Evolutionary conservation across 768 basidiomycete genomes (phyloP), one percentile per base, ranked within the genome.

Genomic region (Melanogaster broomeanus): DNA sequence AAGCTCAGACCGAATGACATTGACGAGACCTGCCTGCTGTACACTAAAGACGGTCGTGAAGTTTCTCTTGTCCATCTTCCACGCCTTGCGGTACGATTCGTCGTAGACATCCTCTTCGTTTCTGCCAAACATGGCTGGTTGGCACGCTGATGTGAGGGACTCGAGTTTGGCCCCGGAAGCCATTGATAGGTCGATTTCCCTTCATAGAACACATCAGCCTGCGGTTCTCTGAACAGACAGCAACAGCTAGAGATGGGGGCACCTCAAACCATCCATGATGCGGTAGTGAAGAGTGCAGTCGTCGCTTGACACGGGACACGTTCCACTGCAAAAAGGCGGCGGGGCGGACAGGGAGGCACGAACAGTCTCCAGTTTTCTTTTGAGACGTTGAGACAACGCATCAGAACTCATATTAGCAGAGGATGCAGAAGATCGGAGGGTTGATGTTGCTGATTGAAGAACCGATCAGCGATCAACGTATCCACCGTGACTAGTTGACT

Each of bases 1-100:
- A 4, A 68, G 56, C 18, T 55, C 44, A 2, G 46, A 42, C 10
- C 53, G 52, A 40, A 71, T 54, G 4, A 46, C 42, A n/a, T 68
- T 61, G 21, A 73, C 9, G 5, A 76, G 43, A 7, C 66, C 70
- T 2, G 59, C 49, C 6, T 51, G 39, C 12, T 49, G 58, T 16
- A 64, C 46, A 42, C 67, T 63, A 45, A 78, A 63, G 4, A 61
- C 64, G 4, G 62, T 58, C 0, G 69, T 43, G 54, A 79, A 80
- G 10, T 63, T 40, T 2, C 51, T 39, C 0, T 25, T 15, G 30
- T 77, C 75, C 54, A 80, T 55, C 61, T 79, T 79, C 1, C 76
- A 69, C 0, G 77, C 77, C 52, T 74, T 75, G 28, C 30, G 28
- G 18, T 45, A 45, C 6, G 43, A 45, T 13, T 33, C 43, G 30